These are phyloP conservation scores for Boletus insuetus DNA, from an alignment of 768 basidiomycete genomes.

Conservation along the genomic window DNA sequence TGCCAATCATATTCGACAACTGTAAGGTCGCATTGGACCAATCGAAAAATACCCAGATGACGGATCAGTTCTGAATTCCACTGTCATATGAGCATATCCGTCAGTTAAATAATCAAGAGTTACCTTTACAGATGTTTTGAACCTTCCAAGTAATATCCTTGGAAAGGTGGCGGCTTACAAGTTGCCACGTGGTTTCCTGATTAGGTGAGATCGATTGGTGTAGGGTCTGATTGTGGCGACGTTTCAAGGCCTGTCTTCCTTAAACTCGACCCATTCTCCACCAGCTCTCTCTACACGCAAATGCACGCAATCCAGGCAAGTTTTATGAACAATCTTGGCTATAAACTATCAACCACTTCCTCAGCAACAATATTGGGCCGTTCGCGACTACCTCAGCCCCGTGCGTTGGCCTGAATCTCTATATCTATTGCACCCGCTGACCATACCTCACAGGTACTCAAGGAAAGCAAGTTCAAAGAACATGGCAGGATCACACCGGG, in stretches of 20 bases:
- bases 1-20: too few species aligned
- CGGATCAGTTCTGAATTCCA: too few species aligned
- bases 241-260: constrained; percentile 16
- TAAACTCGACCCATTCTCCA: constrained; percentile 13
- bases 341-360: not conserved
- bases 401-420: constrained; percentile 44
- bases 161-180: too few species aligned
- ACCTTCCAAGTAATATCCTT: not conserved
- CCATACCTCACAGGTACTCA: constrained; percentile 67
- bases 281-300: constrained; percentile 4
- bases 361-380: constrained; percentile 90
- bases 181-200: constrained; percentile 27
- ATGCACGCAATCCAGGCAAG: constrained; percentile 53
- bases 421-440: constrained; percentile 25
- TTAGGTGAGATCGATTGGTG: constrained; percentile 35
- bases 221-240: constrained; percentile 31
- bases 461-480: constrained; percentile 99
- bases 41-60: too few species aligned
- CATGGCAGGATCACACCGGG: constrained; percentile 95
- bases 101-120: too few species aligned
- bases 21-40: too few species aligned
- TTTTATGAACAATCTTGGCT: not conserved
- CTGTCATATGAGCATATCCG: too few species aligned
- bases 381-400: constrained; percentile 91
- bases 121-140: not conserved